These are phyloP conservation scores for Tetraselmis striata DNA, from an alignment of 139 green algal genomes.

Conservation along the genomic window DNA sequence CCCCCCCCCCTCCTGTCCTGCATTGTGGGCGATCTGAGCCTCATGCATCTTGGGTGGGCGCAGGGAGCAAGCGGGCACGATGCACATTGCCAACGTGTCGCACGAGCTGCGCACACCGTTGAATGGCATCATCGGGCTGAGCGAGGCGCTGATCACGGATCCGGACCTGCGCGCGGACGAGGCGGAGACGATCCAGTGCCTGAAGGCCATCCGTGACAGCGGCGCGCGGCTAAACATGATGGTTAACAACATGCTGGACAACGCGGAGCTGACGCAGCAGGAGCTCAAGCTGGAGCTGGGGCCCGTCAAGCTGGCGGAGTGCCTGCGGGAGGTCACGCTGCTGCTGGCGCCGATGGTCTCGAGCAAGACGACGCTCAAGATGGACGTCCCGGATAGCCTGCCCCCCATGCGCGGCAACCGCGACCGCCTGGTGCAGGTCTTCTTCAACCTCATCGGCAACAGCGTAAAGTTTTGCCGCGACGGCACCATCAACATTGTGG, in stretches of 20 bases:
- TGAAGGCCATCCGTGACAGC: conserved; percentile 41
- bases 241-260: conserved; percentile 49
- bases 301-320: conserved; percentile 32
- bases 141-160: conserved; percentile 29
- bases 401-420: conserved; percentile 38
- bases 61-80: background rate
- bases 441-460: conserved; percentile 48
- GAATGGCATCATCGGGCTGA: conserved; percentile 56
- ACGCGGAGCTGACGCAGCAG: conserved; percentile 10
- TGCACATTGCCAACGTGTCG: conserved; percentile 39
- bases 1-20: no score
- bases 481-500: conserved; percentile 25
- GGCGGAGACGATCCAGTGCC: conserved; percentile 17
- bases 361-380: background rate
- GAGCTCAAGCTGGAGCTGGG: background rate
- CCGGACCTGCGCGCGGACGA: background rate
- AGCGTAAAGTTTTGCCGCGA: conserved; percentile 46
- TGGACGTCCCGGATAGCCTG: conserved; percentile 4
- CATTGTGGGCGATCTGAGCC: no score
- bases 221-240: conserved; percentile 39
- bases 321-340: conserved; percentile 11
- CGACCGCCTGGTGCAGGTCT: conserved; percentile 35
- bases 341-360: background rate
- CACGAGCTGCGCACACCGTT: conserved; percentile 59
- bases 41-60: no score